These are phyloP conservation scores for Colletotrichum trifolii DNA, from an alignment of 2,329 filamentous ascomycete species.

Conservation along the genomic window DNA sequence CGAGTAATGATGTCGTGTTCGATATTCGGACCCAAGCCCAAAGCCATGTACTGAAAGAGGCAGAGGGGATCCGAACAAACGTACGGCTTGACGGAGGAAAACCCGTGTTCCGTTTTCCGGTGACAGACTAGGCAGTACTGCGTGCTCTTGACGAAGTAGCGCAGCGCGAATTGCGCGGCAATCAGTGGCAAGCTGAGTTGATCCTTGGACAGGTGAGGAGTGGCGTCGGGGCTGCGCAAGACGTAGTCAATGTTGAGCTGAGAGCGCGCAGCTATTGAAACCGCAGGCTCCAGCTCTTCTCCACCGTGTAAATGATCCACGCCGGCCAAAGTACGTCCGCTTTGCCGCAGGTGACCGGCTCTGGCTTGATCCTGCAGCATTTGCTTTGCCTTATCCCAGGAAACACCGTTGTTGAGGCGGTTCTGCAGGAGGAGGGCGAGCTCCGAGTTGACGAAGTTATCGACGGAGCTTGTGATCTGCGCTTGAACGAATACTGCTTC, in stretches of 20 bases:
- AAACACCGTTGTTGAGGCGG: slow-evolving; percentile 40
- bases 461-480: slow-evolving; percentile 79
- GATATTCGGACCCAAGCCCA: slow-evolving; percentile 87
- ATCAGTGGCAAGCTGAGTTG: slow-evolving; percentile 63
- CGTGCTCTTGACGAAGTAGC: slow-evolving; percentile 82
- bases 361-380: slow-evolving; percentile 19
- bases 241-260: slow-evolving; percentile 25
- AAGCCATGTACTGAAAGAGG: slow-evolving; percentile 85
- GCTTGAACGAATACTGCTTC: slow-evolving; percentile 59
- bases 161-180: slow-evolving; percentile 80
- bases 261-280: slow-evolving; percentile 19
- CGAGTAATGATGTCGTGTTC: slow-evolving; percentile 86
- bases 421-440: slow-evolving; percentile 72
- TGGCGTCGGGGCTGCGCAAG: slow-evolving; percentile 29
- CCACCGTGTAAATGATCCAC: no score
- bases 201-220: slow-evolving; percentile 37
- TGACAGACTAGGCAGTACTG: slow-evolving; percentile 92
- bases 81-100: slow-evolving; percentile 80
- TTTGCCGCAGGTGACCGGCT: slow-evolving; percentile 13
- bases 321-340: not conserved
- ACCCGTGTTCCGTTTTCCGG: slow-evolving; percentile 67
- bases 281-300: slow-evolving; percentile 7
- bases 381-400: slow-evolving; percentile 37
- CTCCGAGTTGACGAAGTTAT: slow-evolving; percentile 73
- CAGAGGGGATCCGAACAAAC: slow-evolving; percentile 83